Evolutionary conservation across 768 basidiomycete genomes (phyloP).

Genomic region (Suillus ampliporus): DNA sequence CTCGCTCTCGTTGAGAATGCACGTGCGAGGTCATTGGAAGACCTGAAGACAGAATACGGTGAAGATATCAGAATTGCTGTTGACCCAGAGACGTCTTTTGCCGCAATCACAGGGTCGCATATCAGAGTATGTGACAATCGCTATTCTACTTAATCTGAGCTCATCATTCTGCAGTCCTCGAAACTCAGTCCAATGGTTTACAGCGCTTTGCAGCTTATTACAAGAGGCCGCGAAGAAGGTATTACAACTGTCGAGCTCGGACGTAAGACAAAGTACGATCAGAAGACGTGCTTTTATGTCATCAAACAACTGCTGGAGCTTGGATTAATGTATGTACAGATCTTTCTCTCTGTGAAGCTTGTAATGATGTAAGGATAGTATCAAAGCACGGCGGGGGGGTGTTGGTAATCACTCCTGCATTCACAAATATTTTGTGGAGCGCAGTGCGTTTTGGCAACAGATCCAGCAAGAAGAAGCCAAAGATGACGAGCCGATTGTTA

Average conservation of each 20-base stretch:
- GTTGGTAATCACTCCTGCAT: conserved; percentile 80
- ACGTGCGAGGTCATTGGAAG: conserved; percentile 56
- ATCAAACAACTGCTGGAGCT: conserved; percentile 77
- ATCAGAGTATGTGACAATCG: conserved; percentile 60
- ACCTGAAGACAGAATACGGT: conserved; percentile 63
- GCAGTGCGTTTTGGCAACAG: conserved; percentile 74
- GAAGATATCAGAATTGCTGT: conserved; percentile 73
- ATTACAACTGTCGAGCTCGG: conserved; percentile 81
- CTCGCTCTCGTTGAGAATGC: conserved; percentile 63
- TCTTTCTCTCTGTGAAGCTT: conserved; percentile 6
- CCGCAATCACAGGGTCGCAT: conserved; percentile 85
- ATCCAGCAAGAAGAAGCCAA: conserved; percentile 72
- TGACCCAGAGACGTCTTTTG: conserved; percentile 74
- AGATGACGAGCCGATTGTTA: conserved; percentile 30
- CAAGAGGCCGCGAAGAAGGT: conserved; percentile 79
- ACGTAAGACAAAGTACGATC: conserved; percentile 80
- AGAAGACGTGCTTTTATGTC: conserved; percentile 89
- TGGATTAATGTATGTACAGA: conserved; percentile 64
- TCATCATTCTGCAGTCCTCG: conserved; percentile 54
- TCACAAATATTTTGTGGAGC: conserved; percentile 84
- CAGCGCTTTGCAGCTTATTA: conserved; percentile 80
- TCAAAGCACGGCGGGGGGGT: conserved; percentile 80
- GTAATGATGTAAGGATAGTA: conserved; percentile 42
- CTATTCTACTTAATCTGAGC: conserved; percentile 16
- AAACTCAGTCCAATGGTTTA: conserved; percentile 89